A percentile compares a stretch with the other conserved stretches of the same genome.
Evolutionary conservation across 768 basidiomycete genomes (phyloP).

Genomic region (Lactarius hatsudake): DNA sequence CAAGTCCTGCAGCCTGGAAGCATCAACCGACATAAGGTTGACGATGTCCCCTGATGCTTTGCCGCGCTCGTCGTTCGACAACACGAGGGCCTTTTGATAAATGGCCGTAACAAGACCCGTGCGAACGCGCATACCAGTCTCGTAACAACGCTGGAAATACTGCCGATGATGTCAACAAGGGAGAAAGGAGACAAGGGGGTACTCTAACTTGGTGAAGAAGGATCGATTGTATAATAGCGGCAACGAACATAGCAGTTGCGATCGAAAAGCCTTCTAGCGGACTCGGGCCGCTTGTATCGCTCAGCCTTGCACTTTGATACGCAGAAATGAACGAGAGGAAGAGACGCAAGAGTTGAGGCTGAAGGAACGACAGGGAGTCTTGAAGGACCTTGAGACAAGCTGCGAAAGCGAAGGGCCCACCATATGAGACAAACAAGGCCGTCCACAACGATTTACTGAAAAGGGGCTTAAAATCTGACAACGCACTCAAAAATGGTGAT

Average conservation of each 20-base stretch:
- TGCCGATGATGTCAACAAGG: constrained; percentile 31
- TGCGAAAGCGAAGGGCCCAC: constrained; percentile 66
- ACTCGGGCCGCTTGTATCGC: constrained; percentile 35
- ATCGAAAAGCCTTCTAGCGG: constrained; percentile 71
- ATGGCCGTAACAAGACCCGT: constrained; percentile 84
- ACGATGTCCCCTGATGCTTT: constrained; percentile 90
- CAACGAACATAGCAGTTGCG: constrained; percentile 74
- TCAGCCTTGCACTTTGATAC: constrained; percentile 57
- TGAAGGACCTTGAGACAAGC: constrained; percentile 69
- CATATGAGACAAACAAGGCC: constrained; percentile 76
- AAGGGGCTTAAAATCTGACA: neutral
- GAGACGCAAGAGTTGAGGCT: constrained; percentile 81
- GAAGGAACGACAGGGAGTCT: constrained; percentile 77
- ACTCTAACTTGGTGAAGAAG: constrained; percentile 69
- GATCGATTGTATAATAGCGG: constrained; percentile 75
- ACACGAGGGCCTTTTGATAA: constrained; percentile 80
- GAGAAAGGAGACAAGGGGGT: too few species aligned
- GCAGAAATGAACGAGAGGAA: constrained; percentile 77
- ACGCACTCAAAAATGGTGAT: neutral
- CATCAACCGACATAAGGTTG: constrained; percentile 89
- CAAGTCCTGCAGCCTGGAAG: constrained; percentile 73
- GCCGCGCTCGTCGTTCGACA: constrained; percentile 81
- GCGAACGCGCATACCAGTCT: constrained; percentile 91
- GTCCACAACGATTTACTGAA: constrained; percentile 64
- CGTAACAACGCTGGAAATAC: constrained; percentile 84